Base-by-base conservation (phyloP, 2,329 filamentous ascomycete genomes). In the Bipolaris oryzae region DNA sequence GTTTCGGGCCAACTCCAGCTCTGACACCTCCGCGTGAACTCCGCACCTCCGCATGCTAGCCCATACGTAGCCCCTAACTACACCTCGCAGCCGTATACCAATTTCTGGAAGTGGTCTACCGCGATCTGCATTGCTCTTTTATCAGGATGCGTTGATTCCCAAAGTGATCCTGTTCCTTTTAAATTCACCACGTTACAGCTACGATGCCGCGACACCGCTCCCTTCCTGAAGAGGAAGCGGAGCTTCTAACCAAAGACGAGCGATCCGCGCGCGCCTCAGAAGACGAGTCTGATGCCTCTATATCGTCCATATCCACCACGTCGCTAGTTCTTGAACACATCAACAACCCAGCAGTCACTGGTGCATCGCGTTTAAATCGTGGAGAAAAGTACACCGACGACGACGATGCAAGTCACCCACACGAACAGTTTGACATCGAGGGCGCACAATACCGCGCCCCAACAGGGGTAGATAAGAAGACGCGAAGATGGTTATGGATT, bases 311-410 rank as follows among this genome's bases (percentile, higher is more conserved):
- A n/a, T 95, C 91, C 33, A 94, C 91, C 10, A 92, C 89, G 3
- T 94, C 91, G 67, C 82, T 95, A 13, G 86, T 95, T 51, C 90
- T 95, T 72, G 90, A 95, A 64, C 86, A 89, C 61, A 83, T 94
- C 63, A 84, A 85, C 67, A 87, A 90, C 71, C 76, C 69, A 74
- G 82, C 65, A 53, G 62, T 55, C 59, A 74, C 63, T 67, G 68
- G 59, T 61, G 59, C 58, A 60, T 72, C 66, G 63, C 73, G 42
- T 38, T 46, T 66, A 39, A 67, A 57, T 16, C 62, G 67, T 21
- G 63, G 64, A n/a, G 71, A 77, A 64, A 75, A 76, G 54, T 77
- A 77, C 65, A 65, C 60, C 28, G 74, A 77, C 52, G 68, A 80
- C 52, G 68, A 72, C 49, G 74, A 76, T 50, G 60, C 63, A 44